A percentile compares a stretch with the other conserved stretches of the same genome.
These are phyloP conservation scores for Euptelea pleiosperma DNA, from an alignment of 164 flowering plant species.

Conservation along the genomic window DNA sequence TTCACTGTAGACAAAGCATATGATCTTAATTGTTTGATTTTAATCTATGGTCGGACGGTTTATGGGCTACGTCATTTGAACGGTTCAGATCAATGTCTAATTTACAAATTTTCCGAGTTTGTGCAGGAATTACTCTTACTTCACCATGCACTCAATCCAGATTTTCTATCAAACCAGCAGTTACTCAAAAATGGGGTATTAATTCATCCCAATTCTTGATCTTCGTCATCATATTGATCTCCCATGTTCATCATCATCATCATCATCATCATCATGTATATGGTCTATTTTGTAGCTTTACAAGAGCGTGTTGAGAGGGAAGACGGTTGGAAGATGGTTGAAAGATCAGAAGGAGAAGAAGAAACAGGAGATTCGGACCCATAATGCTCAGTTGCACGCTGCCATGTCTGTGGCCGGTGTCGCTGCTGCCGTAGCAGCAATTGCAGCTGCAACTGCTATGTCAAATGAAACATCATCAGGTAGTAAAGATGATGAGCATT, in stretches of 20 bases:
- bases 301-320: slow-evolving; percentile 53
- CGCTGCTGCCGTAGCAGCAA: slow-evolving; percentile 84
- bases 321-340: slow-evolving; percentile 56
- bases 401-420: slow-evolving; percentile 83
- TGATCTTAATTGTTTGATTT: too few species aligned
- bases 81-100: not conserved
- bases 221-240: too few species aligned
- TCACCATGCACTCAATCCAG: slow-evolving; percentile 65
- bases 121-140: slow-evolving; percentile 57
- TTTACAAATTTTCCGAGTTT: not conserved
- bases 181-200: slow-evolving; percentile 61
- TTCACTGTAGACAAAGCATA: too few species aligned
- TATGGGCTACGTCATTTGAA: too few species aligned
- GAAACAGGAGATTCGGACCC: slow-evolving; percentile 66
- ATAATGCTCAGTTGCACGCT: slow-evolving; percentile 73
- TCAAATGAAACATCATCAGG: slow-evolving; percentile 29
- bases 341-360: slow-evolving; percentile 77
- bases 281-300: slow-evolving; percentile 51
- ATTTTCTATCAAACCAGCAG: slow-evolving; percentile 50
- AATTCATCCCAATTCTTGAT: too few species aligned
- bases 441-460: slow-evolving; percentile 45
- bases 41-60: too few species aligned
- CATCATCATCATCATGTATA: too few species aligned
- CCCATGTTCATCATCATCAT: too few species aligned
- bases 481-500: slow-evolving; percentile 15